A percentile compares a stretch with the other conserved stretches of the same genome.
Conservation (phyloP, 768 basidiomycete genomes). For the Pleurotus tuoliensis region DNA sequence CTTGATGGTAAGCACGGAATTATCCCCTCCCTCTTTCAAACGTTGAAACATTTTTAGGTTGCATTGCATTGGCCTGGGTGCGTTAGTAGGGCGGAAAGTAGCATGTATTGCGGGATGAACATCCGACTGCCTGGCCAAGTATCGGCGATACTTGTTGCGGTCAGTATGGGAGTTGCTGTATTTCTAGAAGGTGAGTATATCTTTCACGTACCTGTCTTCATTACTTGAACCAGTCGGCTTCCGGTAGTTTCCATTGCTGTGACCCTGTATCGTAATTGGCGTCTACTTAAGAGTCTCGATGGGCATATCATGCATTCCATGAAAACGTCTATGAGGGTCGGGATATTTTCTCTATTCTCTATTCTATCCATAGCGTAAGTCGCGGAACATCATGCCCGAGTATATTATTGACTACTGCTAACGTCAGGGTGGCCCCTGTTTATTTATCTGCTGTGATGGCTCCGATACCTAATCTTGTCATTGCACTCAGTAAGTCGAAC, state of each 20-base stretch:
- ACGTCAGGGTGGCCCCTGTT: background rate
- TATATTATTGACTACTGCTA: background rate
- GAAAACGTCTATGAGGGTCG: background rate
- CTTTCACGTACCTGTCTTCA: background rate
- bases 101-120: constrained; percentile 9
- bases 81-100: constrained; percentile 1
- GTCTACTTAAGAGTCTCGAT: background rate
- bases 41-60: background rate
- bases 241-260: background rate
- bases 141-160: constrained; percentile 8
- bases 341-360: background rate
- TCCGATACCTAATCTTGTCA: constrained; percentile 1
- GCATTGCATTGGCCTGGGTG: constrained; percentile 6
- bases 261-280: constrained; percentile 2
- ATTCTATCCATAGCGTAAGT: constrained; percentile 1
- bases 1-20: background rate
- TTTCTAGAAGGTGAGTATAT: constrained; percentile 6
- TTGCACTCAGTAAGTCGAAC: background rate
- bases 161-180: constrained; percentile 2
- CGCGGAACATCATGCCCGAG: background rate
- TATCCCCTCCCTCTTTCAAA: background rate
- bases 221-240: background rate
- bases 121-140: constrained; percentile 8
- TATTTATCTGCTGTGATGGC: background rate
- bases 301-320: background rate